These are phyloP conservation scores for Sugiyamaella novakii DNA, from an alignment of 1,139 yeast species.

Conservation along the genomic window DNA sequence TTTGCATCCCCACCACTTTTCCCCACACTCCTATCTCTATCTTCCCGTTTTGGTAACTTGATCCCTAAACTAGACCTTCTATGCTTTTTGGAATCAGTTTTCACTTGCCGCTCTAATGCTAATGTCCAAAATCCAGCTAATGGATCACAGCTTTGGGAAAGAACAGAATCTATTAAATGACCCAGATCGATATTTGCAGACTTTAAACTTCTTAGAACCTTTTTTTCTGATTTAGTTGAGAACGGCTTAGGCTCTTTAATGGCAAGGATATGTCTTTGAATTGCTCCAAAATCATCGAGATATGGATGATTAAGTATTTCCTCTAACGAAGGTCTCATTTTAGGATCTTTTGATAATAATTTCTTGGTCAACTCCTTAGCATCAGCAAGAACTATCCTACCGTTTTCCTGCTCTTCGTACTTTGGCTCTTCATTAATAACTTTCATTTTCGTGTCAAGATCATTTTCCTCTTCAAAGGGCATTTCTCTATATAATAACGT, in stretches of 20 bases:
- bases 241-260: conserved; percentile 48
- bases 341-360: conserved; percentile 69
- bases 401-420: conserved; percentile 42
- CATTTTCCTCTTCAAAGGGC: conserved; percentile 89
- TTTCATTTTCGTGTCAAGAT: conserved; percentile 58
- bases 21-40: conserved; percentile 24
- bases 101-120: conserved; percentile 64
- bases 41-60: conserved; percentile 10
- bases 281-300: conserved; percentile 53
- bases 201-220: conserved; percentile 63
- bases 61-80: conserved; percentile 32
- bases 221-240: conserved; percentile 64
- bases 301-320: conserved; percentile 67
- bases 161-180: conserved; percentile 61
- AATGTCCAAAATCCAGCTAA: conserved; percentile 86
- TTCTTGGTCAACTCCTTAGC: conserved; percentile 54
- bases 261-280: conserved; percentile 47
- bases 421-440: conserved; percentile 69
- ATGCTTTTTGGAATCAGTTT: conserved; percentile 40
- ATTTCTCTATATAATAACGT: conserved; percentile 83
- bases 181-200: conserved; percentile 70
- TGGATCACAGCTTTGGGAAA: conserved; percentile 67
- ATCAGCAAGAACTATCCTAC: conserved; percentile 47
- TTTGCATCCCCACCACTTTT: not conserved
- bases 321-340: conserved; percentile 59